Conservation (phyloP, 1,139 yeast species). For the Suhomyces wounanorum region DNA sequence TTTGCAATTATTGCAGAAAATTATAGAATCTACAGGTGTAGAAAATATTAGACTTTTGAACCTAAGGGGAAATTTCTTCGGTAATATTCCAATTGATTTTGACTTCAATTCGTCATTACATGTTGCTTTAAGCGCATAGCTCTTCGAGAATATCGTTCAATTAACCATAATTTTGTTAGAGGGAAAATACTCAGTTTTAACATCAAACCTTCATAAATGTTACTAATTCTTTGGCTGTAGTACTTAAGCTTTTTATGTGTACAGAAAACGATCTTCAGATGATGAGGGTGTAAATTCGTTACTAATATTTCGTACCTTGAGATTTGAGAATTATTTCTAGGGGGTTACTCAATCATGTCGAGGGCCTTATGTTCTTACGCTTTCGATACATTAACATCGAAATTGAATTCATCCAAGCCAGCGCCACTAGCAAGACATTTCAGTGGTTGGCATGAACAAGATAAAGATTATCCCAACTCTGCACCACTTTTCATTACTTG, state of each 20-base stretch:
- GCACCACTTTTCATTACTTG: slow-evolving; percentile 81
- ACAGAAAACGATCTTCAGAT: no score
- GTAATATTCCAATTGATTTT: not conserved
- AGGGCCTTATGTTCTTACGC: slow-evolving; percentile 43
- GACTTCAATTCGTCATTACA: not conserved
- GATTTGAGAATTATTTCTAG: not conserved
- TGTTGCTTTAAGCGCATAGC: not conserved
- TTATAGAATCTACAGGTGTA: slow-evolving; percentile 1
- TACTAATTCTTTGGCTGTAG: not conserved
- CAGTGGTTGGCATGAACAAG: slow-evolving; percentile 20
- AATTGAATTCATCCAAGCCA: slow-evolving; percentile 13
- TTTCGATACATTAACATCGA: slow-evolving; percentile 35
- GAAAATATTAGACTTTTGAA: slow-evolving; percentile 3
- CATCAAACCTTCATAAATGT: no score
- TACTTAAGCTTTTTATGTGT: no score
- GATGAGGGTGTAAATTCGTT: not conserved
- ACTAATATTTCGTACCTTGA: not conserved
- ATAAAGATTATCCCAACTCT: slow-evolving; percentile 43
- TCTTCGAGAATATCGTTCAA: no score
- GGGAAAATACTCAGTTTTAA: no score
- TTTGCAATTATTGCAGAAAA: not conserved
- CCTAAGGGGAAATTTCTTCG: slow-evolving; percentile 6
- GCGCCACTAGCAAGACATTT: slow-evolving; percentile 22
- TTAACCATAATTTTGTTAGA: no score
- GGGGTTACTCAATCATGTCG: slow-evolving; percentile 19